phyloP scores from a whole-genome alignment of 164 flowering plant genomes.

The Cinnamomum chago region DNA sequence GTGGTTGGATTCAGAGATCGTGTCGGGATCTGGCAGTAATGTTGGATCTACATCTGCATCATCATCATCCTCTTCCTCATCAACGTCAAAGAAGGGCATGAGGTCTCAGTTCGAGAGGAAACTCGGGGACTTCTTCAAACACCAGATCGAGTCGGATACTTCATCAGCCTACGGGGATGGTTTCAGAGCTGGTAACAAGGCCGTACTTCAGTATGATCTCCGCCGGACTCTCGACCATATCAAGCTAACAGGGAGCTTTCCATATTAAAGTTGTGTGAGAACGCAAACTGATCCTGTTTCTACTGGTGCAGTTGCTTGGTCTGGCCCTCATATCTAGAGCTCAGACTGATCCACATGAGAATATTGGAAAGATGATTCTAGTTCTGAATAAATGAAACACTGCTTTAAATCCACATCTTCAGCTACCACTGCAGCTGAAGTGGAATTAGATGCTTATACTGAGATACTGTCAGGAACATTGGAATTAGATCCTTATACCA shows the following conservation, averaged over 20 bases:
- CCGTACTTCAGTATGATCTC: constrained; percentile 75
- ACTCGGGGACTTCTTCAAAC: constrained; percentile 83
- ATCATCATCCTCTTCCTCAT: constrained; percentile 30
- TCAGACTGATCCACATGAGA: constrained; percentile 20
- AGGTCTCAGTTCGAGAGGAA: constrained; percentile 73
- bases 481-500: too few species aligned
- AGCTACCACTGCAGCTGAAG: too few species aligned
- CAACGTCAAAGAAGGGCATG: constrained; percentile 37
- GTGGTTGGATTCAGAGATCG: constrained; percentile 78
- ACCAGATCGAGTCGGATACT: constrained; percentile 85
- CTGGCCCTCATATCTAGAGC: constrained; percentile 19
- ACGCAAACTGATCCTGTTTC: not conserved
- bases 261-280: constrained; percentile 21
- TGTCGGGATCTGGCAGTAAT: constrained; percentile 42
- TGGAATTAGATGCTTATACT: too few species aligned
- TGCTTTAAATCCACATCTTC: not conserved
- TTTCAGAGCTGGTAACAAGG: constrained; percentile 67
- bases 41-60: constrained; percentile 46
- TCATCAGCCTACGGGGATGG: constrained; percentile 92
- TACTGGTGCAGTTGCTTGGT: not conserved
- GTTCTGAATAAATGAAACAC: not conserved
- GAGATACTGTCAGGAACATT: too few species aligned
- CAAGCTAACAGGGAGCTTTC: constrained; percentile 68
- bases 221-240: constrained; percentile 72
- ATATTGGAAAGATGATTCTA: not conserved